phyloP scores from a whole-genome alignment of 2,329 filamentous ascomycete species.

The Septoria linicola region DNA sequence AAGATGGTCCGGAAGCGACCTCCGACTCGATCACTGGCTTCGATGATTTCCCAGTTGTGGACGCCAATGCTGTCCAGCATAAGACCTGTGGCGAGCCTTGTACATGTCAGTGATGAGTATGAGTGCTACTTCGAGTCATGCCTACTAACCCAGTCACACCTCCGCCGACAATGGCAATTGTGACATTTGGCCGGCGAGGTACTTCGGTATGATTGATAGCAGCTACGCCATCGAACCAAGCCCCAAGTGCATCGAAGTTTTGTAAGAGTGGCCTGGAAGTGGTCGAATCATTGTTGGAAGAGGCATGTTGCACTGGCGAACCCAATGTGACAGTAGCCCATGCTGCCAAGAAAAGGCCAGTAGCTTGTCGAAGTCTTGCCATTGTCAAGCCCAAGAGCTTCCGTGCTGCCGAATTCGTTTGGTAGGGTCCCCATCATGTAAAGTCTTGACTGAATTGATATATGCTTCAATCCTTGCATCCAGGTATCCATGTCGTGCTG shows the following conservation, averaged over 20 bases:
- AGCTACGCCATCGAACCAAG: conserved; percentile 66
- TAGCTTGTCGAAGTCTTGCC: not conserved
- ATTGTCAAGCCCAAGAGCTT: not conserved
- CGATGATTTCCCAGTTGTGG: conserved; percentile 60
- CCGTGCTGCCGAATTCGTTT: not conserved
- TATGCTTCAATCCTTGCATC: no score
- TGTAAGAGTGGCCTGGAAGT: conserved; percentile 1
- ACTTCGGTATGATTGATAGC: conserved; percentile 6
- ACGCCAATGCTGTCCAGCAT: conserved; percentile 54
- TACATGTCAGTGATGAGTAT: not conserved
- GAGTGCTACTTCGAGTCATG: no score
- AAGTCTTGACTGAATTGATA: no score
- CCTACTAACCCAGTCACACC: conserved; percentile 55
- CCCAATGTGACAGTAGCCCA: no score
- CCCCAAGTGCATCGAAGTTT: conserved; percentile 49
- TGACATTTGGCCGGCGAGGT: conserved; percentile 5
- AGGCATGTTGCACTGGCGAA: conserved; percentile 1
- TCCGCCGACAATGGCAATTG: conserved; percentile 61
- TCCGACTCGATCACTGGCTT: conserved; percentile 60
- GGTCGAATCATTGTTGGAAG: not conserved
- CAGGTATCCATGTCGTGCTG: no score
- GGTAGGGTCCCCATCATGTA: not conserved
- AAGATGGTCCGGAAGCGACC: conserved; percentile 64
- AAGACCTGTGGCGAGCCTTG: conserved; percentile 52
- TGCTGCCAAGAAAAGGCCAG: not conserved